phyloP scores from a whole-genome alignment of 371 early-diverging fungal genomes.

The Dinochytrium kinnereticum region DNA sequence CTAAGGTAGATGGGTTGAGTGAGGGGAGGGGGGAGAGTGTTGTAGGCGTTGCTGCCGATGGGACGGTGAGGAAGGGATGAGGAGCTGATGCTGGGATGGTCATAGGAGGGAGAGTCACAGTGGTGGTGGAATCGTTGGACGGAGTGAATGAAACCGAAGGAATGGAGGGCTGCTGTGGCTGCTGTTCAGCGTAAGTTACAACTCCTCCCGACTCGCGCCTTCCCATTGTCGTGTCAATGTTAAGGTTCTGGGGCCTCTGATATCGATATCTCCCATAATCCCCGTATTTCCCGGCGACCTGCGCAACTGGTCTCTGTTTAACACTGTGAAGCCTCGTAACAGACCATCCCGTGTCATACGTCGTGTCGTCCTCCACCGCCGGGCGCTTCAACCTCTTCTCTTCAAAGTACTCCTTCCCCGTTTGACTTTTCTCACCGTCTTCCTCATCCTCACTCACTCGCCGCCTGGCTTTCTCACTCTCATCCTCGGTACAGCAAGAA shows the following conservation, averaged over 20 bases:
- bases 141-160: constrained; percentile 3
- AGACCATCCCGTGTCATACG: too few relatives aligned
- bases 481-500: too few relatives aligned
- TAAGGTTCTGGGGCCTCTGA: not conserved
- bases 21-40: constrained; percentile 5
- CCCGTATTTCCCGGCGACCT: too few relatives aligned
- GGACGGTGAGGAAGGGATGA: constrained; percentile 13
- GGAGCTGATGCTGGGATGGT: not conserved
- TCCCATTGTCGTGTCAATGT: not conserved
- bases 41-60: not conserved
- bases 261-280: not conserved
- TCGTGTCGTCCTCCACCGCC: too few relatives aligned
- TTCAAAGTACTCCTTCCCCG: too few relatives aligned
- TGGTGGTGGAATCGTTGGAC: not conserved
- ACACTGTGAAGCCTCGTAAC: too few relatives aligned
- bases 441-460: too few relatives aligned
- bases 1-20: constrained; percentile 13
- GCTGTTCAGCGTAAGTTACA: not conserved
- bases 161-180: not conserved
- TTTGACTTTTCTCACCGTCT: too few relatives aligned
- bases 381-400: too few relatives aligned
- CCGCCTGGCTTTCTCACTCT: too few relatives aligned
- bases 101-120: not conserved
- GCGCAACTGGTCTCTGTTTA: too few relatives aligned
- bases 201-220: not conserved